Conservation (phyloP, 352 stramenopile genomes). For the Globisporangium spiculum region DNA sequence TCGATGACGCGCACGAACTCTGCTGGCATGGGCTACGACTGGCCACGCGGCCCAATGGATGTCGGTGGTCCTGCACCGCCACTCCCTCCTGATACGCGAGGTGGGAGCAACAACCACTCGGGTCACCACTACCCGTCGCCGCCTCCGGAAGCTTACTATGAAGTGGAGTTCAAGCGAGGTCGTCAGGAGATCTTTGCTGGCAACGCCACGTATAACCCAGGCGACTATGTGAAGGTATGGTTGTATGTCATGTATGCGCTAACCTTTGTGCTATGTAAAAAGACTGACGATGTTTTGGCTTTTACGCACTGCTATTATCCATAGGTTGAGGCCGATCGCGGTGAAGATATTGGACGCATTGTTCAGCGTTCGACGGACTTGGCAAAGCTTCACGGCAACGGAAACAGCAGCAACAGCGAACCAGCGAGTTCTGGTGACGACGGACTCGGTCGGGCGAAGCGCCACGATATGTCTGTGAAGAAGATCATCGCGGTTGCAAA, state of each 20-base stretch:
- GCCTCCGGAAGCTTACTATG: constrained; percentile 86
- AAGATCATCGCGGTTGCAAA: constrained; percentile 92
- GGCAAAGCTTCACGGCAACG: constrained; percentile 55
- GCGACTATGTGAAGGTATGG: constrained; percentile 92
- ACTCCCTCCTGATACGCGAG: constrained; percentile 54
- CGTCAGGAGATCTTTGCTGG: constrained; percentile 90
- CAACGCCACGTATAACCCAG: constrained; percentile 82
- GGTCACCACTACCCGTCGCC: constrained; percentile 44
- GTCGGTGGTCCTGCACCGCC: constrained; percentile 41
- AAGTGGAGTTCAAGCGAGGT: constrained; percentile 95
- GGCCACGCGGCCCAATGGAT: constrained; percentile 43
- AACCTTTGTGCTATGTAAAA: not conserved
- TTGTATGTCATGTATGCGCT: not conserved
- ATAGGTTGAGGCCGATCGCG: constrained; percentile 96
- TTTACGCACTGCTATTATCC: not conserved
- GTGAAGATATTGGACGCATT: constrained; percentile 95
- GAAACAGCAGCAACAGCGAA: constrained; percentile 25
- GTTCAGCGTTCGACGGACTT: constrained; percentile 86
- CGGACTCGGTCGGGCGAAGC: constrained; percentile 46
- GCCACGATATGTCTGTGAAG: constrained; percentile 80
- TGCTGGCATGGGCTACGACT: constrained; percentile 63
- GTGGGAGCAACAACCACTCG: not conserved
- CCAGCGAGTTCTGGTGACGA: constrained; percentile 33
- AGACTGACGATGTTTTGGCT: not conserved
- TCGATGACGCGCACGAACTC: constrained; percentile 57